A percentile compares a stretch with the other conserved stretches of the same genome.
These are phyloP conservation scores for Tolypocladium amazonense DNA, from an alignment of 2,329 filamentous ascomycete species.

Conservation along the genomic window DNA sequence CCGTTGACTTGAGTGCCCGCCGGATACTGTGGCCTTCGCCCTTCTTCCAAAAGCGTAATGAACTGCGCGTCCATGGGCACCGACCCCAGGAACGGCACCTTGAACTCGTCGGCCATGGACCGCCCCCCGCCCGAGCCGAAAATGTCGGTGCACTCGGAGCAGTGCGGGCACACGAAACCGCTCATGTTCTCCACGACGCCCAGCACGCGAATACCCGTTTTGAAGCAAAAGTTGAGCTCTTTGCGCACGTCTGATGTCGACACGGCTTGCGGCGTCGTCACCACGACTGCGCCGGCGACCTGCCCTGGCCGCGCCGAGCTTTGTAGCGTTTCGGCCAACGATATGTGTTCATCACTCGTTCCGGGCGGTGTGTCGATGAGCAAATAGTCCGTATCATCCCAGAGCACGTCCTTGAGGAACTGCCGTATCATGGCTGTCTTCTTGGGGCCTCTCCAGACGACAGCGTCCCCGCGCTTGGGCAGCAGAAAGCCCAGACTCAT, in stretches of 20 bases:
- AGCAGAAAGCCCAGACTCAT: conserved; percentile 94
- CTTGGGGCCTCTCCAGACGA: conserved; percentile 96
- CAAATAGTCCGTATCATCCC: conserved; percentile 81
- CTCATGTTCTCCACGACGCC: conserved; percentile 98
- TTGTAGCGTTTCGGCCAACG: conserved; percentile 76
- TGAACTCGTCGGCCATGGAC: conserved; percentile 80
- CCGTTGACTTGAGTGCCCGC: conserved; percentile 54
- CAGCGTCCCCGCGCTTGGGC: conserved; percentile 72
- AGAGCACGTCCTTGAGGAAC: conserved; percentile 84
- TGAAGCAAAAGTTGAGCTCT: conserved; percentile 85
- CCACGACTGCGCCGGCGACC: conserved; percentile 79
- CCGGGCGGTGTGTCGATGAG: conserved; percentile 94
- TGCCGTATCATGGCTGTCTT: conserved; percentile 99
- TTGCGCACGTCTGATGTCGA: conserved; percentile 90
- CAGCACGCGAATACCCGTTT: conserved; percentile 68
- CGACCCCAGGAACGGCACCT: conserved; percentile 71
- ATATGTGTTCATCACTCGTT: conserved; percentile 95
- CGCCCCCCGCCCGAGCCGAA: conserved; percentile 87
- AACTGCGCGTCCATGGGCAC: conserved; percentile 93
- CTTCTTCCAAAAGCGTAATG: conserved; percentile 74
- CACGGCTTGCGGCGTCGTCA: conserved; percentile 93
- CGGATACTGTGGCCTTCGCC: conserved; percentile 53
- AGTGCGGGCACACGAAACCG: conserved; percentile 73
- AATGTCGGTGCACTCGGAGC: conserved; percentile 80
- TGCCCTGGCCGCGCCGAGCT: conserved; percentile 52